These are phyloP conservation scores for Colletotrichum sp. DNA, from an alignment of 2,329 filamentous ascomycete genomes.

Conservation along the genomic window DNA sequence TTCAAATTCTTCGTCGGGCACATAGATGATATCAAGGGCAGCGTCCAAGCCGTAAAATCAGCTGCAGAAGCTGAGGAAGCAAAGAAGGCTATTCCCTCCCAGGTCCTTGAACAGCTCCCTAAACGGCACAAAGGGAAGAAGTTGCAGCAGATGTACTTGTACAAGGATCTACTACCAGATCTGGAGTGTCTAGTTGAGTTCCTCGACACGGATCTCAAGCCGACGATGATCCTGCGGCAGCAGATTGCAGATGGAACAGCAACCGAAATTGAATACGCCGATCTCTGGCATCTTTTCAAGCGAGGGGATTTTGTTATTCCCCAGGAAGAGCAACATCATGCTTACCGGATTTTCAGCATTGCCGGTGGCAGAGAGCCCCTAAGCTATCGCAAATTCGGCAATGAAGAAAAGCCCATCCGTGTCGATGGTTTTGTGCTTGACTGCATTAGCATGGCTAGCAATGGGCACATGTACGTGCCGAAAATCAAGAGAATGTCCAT, in stretches of 20 bases:
- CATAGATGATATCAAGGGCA: not conserved
- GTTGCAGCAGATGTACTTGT: not conserved
- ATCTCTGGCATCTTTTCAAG: constrained; percentile 22
- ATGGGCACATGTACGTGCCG: constrained; percentile 10
- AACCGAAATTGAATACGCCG: constrained; percentile 10
- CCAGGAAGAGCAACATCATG: not conserved
- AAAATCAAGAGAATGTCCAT: constrained; percentile 2
- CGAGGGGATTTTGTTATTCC: constrained; percentile 1
- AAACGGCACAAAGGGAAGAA: not conserved
- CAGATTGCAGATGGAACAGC: constrained; percentile 3
- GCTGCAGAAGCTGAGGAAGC: not conserved
- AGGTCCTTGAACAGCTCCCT: not conserved
- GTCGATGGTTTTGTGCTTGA: constrained; percentile 13
- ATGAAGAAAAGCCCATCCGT: not conserved
- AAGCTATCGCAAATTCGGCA: not conserved
- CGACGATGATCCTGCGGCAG: constrained; percentile 9
- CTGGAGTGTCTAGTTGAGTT: constrained; percentile 20
- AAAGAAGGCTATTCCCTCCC: not conserved
- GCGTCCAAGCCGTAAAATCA: not conserved
- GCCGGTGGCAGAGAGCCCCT: not conserved
- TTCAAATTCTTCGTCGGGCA: not conserved
- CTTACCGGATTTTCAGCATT: not conserved
- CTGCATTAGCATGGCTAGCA: not conserved
- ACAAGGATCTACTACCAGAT: not conserved
- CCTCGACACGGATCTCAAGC: constrained; percentile 13